These are phyloP conservation scores for Erigeron philadelphicus DNA, from an alignment of 140 eudicot genomes.

Conservation along the genomic window DNA sequence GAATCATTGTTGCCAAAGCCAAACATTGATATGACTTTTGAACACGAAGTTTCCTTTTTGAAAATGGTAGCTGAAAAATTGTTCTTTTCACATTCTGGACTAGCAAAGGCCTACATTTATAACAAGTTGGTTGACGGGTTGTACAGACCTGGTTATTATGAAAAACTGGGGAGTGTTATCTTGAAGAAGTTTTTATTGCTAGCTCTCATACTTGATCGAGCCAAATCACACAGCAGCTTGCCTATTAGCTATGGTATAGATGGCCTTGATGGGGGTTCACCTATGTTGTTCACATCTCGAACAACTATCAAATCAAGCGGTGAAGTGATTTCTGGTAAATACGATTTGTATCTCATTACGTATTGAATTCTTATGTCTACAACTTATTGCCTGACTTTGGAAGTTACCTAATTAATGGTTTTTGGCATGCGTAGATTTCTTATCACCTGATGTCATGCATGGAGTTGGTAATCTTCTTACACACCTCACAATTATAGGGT, in stretches of 20 bases:
- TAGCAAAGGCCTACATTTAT: slow-evolving; percentile 69
- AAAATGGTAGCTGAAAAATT: slow-evolving; percentile 75
- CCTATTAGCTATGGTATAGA: slow-evolving; percentile 89
- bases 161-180: slow-evolving; percentile 66
- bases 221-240: slow-evolving; percentile 68
- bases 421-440: slow-evolving; percentile 47
- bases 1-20: slow-evolving; percentile 65
- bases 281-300: slow-evolving; percentile 62
- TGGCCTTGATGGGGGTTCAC: slow-evolving; percentile 97
- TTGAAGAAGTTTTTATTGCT: slow-evolving; percentile 82
- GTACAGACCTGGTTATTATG: slow-evolving; percentile 95
- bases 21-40: slow-evolving; percentile 47
- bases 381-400: slow-evolving; percentile 12
- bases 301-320: slow-evolving; percentile 64
- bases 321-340: slow-evolving; percentile 65
- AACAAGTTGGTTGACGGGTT: slow-evolving; percentile 91
- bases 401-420: background rate
- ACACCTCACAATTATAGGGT: slow-evolving; percentile 76
- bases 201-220: slow-evolving; percentile 77
- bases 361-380: slow-evolving; percentile 8
- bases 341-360: background rate
- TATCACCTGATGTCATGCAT: slow-evolving; percentile 91
- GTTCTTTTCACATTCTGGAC: slow-evolving; percentile 68
- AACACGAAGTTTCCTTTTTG: slow-evolving; percentile 71
- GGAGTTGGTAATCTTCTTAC: slow-evolving; percentile 94